These are phyloP conservation scores for Nemania bipapillata DNA, from an alignment of 2,329 filamentous ascomycete genomes.

Conservation along the genomic window DNA sequence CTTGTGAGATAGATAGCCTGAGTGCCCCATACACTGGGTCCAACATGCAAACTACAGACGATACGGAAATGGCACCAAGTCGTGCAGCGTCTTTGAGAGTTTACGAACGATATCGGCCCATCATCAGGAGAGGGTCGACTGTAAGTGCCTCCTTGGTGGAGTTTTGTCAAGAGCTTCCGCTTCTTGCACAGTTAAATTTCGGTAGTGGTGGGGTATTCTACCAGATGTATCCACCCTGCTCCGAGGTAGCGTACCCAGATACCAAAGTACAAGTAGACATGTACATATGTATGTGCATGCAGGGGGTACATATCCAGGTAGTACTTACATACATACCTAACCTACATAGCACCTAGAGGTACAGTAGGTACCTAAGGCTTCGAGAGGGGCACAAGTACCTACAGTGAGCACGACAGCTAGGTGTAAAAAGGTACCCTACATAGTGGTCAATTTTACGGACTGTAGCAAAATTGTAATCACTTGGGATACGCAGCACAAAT, in stretches of 20 bases:
- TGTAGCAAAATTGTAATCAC: not conserved
- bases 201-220: constrained; percentile 16
- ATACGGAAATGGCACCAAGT: constrained; percentile 34
- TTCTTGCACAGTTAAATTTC: constrained; percentile 15
- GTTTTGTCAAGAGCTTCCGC: constrained; percentile 23
- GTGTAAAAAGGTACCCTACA: too few relatives aligned
- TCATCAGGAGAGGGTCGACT: constrained; percentile 36
- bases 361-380: too few relatives aligned
- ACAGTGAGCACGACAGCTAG: too few relatives aligned
- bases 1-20: not conserved
- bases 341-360: too few relatives aligned
- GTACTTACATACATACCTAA: not conserved
- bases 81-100: constrained; percentile 37
- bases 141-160: constrained; percentile 27
- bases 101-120: constrained; percentile 40
- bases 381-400: too few relatives aligned
- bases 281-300: constrained; percentile 9
- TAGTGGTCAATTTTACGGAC: not conserved
- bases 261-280: not conserved
- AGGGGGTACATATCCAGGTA: too few relatives aligned
- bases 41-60: constrained; percentile 1
- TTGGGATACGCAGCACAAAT: not conserved
- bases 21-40: constrained; percentile 17
- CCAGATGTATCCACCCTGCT: constrained; percentile 1
- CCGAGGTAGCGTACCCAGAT: not conserved